These are phyloP conservation scores for Ogataea henricii DNA, from an alignment of 805 yeast species.

Conservation along the genomic window DNA sequence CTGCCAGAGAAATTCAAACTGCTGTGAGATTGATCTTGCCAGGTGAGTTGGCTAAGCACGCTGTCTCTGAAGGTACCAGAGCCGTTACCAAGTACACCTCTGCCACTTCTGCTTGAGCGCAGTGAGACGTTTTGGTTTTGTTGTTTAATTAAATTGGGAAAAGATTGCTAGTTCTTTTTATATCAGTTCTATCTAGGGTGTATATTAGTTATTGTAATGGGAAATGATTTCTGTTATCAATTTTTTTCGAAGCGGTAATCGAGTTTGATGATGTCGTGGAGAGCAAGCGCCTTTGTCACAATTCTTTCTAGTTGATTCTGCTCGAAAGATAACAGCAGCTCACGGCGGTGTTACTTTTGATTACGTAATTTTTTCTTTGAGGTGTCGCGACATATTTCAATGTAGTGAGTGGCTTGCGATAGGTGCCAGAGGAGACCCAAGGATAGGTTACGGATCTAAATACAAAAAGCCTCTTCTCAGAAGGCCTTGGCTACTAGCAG, in stretches of 20 bases:
- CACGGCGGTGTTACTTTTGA: background rate
- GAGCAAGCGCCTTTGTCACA: too few species aligned
- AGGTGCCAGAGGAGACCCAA: too few species aligned
- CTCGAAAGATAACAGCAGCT: background rate
- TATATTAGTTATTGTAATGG: conserved; percentile 36
- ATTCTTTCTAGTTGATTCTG: background rate
- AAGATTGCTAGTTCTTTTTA: conserved; percentile 17
- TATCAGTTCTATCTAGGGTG: conserved; percentile 32
- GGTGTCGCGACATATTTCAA: too few species aligned
- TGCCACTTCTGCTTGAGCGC: conserved; percentile 39
- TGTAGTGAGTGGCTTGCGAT: too few species aligned
- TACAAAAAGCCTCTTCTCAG: too few species aligned
- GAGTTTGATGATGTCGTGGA: background rate
- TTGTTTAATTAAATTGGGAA: conserved; percentile 19
- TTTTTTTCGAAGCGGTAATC: background rate
- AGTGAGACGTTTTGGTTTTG: conserved; percentile 10
- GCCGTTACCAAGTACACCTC: conserved; percentile 95
- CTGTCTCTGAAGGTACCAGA: conserved; percentile 97
- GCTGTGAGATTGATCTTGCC: conserved; percentile 97
- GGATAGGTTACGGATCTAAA: too few species aligned
- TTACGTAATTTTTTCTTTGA: background rate
- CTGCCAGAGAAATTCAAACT: conserved; percentile 97
- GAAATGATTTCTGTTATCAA: conserved; percentile 20
- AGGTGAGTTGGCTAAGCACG: conserved; percentile 97
- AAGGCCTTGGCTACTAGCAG: too few species aligned